Conservation (phyloP, 1,284 basidiomycete species). For the Cryptococcus floricola region DNA sequence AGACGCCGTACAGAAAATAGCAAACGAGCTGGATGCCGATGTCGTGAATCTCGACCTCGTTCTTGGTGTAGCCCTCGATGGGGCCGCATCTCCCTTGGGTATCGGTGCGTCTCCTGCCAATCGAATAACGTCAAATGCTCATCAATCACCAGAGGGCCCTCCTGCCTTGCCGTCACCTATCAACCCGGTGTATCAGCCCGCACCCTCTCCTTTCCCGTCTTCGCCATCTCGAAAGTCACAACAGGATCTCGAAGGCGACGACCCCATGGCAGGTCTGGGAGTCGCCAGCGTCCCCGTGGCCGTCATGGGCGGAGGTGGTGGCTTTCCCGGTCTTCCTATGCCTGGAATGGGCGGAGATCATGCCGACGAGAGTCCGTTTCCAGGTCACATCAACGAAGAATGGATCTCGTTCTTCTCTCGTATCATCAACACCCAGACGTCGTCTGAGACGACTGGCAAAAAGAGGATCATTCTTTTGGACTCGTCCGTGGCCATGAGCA, state of each 20-base stretch:
- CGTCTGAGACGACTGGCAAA: constrained; percentile 6
- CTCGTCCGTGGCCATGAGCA: constrained; percentile 69
- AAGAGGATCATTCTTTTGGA: constrained; percentile 74
- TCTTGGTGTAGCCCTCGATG: constrained; percentile 67
- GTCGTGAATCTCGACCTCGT: constrained; percentile 67
- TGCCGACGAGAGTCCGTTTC: constrained; percentile 9
- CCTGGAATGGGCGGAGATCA: not conserved
- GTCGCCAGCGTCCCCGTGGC: constrained; percentile 15
- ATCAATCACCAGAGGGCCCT: constrained; percentile 2
- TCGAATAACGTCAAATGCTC: not conserved
- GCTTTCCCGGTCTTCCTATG: constrained; percentile 7
- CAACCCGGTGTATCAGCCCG: constrained; percentile 9
- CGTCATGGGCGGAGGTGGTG: constrained; percentile 7
- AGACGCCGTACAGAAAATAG: constrained; percentile 69
- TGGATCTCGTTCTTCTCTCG: constrained; percentile 33
- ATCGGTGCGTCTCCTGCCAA: constrained; percentile 57
- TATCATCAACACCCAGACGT: constrained; percentile 28
- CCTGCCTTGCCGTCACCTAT: constrained; percentile 6
- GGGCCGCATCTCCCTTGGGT: constrained; percentile 49
- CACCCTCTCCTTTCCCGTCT: constrained; percentile 2
- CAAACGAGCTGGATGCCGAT: constrained; percentile 66
- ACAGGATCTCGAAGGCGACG: constrained; percentile 4
- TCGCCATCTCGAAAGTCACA: not conserved
- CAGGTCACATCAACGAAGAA: constrained; percentile 17
- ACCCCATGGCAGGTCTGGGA: constrained; percentile 6